Conservation (phyloP, 2,329 filamentous ascomycete genomes). For the Colletotrichum higginsianum region DNA sequence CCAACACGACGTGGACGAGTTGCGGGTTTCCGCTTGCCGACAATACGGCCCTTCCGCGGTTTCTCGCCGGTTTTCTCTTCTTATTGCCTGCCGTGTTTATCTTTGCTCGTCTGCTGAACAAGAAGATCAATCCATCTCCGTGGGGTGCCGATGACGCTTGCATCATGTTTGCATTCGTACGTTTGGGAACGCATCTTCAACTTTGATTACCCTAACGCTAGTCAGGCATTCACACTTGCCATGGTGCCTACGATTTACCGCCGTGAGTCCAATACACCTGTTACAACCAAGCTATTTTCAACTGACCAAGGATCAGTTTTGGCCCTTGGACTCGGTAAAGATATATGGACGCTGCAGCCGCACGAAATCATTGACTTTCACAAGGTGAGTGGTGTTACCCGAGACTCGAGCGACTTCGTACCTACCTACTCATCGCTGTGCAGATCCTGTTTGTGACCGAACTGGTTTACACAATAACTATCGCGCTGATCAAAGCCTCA, state of each 20-base stretch:
- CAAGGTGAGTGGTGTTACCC: not conserved
- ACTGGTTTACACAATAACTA: not conserved
- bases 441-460: conserved; percentile 11
- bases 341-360: conserved; percentile 21
- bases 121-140: not conserved
- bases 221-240: not conserved
- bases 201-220: too few relatives aligned
- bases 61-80: conserved; percentile 13
- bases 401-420: not conserved
- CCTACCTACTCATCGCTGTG: not conserved
- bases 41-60: conserved; percentile 2
- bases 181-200: not conserved
- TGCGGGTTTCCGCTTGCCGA: conserved; percentile 24
- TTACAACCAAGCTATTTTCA: not conserved
- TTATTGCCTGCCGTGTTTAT: conserved; percentile 17
- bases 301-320: not conserved
- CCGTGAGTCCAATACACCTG: not conserved
- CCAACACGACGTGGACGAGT: conserved; percentile 14
- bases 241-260: not conserved
- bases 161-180: not conserved
- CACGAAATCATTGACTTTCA: conserved; percentile 21
- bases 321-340: conserved; percentile 8
- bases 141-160: conserved; percentile 11
- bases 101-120: not conserved
- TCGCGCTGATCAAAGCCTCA: conserved; percentile 45